Percentiles rank a stretch among this genome's conserved stretches.
phyloP scores from a whole-genome alignment of 371 early-diverging fungal species.

The Mucor velutinosus region DNA sequence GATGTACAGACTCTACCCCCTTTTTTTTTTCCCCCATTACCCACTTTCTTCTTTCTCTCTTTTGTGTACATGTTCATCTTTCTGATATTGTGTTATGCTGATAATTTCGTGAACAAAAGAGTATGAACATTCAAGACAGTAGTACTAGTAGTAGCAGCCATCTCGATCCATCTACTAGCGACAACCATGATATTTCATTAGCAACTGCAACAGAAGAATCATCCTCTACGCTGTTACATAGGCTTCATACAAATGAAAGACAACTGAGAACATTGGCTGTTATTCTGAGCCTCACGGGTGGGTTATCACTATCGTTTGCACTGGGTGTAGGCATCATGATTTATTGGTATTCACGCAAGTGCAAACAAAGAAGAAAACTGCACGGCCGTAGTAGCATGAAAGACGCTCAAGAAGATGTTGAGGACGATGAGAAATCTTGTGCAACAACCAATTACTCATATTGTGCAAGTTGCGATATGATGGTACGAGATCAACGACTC shows the following conservation, averaged over 20 bases:
- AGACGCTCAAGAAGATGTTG: background rate
- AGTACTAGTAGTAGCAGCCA: background rate
- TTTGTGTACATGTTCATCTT: background rate
- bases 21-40: background rate
- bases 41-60: background rate
- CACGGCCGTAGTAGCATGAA: background rate
- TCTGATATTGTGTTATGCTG: background rate
- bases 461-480: background rate
- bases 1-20: too few species aligned
- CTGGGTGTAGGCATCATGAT: conserved; percentile 27
- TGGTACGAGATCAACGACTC: background rate
- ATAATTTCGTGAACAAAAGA: background rate
- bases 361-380: conserved; percentile 13
- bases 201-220: conserved; percentile 11
- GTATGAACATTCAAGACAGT: background rate
- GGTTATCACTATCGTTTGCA: conserved; percentile 24
- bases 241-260: conserved; percentile 24
- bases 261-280: conserved; percentile 27
- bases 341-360: conserved; percentile 23
- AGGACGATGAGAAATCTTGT: conserved; percentile 2
- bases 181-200: background rate
- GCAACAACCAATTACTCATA: background rate
- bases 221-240: conserved; percentile 18
- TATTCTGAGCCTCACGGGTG: conserved; percentile 25
- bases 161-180: background rate